phyloP scores from a whole-genome alignment of 2,329 filamentous ascomycete species.

The Teratosphaeria pseudoeucalypti region DNA sequence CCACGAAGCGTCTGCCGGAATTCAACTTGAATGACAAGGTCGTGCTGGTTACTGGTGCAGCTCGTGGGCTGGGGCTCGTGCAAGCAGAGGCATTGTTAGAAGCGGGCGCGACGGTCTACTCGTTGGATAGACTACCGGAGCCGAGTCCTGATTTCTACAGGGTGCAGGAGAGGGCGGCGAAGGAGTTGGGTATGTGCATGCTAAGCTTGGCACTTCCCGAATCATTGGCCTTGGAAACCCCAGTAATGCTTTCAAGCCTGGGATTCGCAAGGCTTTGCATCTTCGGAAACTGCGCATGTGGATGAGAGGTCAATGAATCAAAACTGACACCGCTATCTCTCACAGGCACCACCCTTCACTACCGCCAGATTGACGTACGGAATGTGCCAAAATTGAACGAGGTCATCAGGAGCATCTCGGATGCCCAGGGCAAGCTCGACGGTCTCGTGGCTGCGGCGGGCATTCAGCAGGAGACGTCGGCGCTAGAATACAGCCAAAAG shows the following conservation, averaged over 20 bases:
- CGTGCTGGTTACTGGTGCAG: constrained; percentile 61
- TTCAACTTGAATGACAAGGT: constrained; percentile 61
- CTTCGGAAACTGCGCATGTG: no score
- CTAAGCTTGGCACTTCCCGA: no score
- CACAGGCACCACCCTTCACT: constrained; percentile 49
- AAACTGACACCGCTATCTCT: no score
- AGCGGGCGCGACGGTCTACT: constrained; percentile 63
- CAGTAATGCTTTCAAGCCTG: no score
- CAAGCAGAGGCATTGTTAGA: constrained; percentile 65
- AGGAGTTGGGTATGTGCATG: constrained; percentile 43
- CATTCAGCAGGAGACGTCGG: constrained; percentile 73
- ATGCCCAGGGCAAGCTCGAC: constrained; percentile 61
- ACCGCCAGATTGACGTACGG: constrained; percentile 71
- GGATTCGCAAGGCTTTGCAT: no score
- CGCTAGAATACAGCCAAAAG: constrained; percentile 62
- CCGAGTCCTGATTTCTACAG: constrained; percentile 53
- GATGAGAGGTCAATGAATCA: no score
- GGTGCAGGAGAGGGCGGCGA: constrained; percentile 52
- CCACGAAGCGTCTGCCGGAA: constrained; percentile 49
- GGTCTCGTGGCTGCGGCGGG: constrained; percentile 66
- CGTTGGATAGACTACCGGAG: constrained; percentile 50
- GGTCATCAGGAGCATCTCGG: constrained; percentile 58
- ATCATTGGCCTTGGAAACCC: no score
- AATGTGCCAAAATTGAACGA: constrained; percentile 58
- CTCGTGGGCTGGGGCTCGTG: constrained; percentile 61